These are phyloP conservation scores for Aplosporella prunicola DNA, from an alignment of 2,329 filamentous ascomycete genomes.

Conservation along the genomic window DNA sequence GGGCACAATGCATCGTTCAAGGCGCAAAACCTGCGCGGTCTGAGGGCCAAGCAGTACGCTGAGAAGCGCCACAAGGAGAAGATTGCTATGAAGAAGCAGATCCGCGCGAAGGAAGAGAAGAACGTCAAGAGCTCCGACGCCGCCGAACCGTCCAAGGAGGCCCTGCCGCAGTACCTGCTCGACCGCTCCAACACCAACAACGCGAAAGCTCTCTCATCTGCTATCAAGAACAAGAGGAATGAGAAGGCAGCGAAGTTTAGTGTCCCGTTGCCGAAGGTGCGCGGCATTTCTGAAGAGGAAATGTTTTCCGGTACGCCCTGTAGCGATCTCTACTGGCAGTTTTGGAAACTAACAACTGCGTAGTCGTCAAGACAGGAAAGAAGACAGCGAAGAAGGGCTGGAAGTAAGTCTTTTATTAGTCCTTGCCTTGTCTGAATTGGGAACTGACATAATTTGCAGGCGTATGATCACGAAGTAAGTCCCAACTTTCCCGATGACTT, in stretches of 20 bases:
- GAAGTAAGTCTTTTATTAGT: constrained; percentile 60
- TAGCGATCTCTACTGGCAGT: no score
- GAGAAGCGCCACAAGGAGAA: constrained; percentile 95
- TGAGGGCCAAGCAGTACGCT: constrained; percentile 86
- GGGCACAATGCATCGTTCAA: constrained; percentile 80
- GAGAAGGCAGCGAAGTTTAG: constrained; percentile 87
- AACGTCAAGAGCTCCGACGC: constrained; percentile 80
- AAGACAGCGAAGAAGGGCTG: constrained; percentile 79
- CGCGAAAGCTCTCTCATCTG: constrained; percentile 66
- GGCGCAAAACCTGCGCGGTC: constrained; percentile 85
- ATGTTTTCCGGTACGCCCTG: no score
- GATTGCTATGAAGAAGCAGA: constrained; percentile 35
- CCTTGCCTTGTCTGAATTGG: no score
- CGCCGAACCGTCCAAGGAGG: constrained; percentile 68
- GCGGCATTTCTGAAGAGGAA: constrained; percentile 89
- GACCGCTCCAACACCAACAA: constrained; percentile 65
- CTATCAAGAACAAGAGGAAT: constrained; percentile 89
- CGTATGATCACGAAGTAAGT: no score
- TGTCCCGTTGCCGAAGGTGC: constrained; percentile 87
- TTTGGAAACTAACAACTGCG: no score
- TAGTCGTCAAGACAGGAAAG: constrained; percentile 90
- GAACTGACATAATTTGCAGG: not conserved
- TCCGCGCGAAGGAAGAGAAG: constrained; percentile 91
- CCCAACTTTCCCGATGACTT: no score
- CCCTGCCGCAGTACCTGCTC: constrained; percentile 85